phyloP scores from a whole-genome alignment of 129 eudicot species.

The Lactuca saligna region DNA sequence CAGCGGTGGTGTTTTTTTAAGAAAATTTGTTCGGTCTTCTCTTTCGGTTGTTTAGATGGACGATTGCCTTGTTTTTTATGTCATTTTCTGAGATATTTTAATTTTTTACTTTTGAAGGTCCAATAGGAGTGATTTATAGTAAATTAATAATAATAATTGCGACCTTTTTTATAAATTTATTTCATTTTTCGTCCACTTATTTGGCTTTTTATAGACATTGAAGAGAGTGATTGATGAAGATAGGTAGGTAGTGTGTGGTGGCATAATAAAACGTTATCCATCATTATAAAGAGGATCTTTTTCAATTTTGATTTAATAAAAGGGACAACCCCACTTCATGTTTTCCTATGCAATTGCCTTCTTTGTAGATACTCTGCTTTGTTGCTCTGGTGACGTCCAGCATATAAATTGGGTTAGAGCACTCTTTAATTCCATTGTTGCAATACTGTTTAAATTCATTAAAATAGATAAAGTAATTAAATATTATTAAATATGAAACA shows the following conservation, averaged over 20 bases:
- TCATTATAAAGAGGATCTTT: neutral
- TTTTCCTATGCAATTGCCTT: neutral
- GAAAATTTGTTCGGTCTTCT: neutral
- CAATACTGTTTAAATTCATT: no score
- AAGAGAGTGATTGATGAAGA: slow-evolving; percentile 17
- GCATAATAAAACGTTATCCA: slow-evolving; percentile 5
- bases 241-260: slow-evolving; percentile 15
- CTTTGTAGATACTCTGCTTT: neutral
- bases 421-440: no score
- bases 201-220: slow-evolving; percentile 13
- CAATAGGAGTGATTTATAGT: neutral
- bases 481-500: no score
- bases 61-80: neutral
- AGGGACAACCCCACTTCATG: neutral
- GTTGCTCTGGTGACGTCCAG: neutral
- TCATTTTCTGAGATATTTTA: slow-evolving; percentile 13
- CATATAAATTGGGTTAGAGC: neutral
- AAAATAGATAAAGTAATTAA: no score
- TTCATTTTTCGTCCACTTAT: slow-evolving; percentile 7
- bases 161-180: neutral
- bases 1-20: slow-evolving; percentile 3
- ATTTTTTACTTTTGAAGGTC: neutral
- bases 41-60: slow-evolving; percentile 12
- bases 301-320: neutral
- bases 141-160: neutral